Evolutionary conservation across 768 basidiomycete genomes (phyloP), one percentile per base, ranked within the genome.

Genomic region (Tricholoma saponaceum): DNA sequence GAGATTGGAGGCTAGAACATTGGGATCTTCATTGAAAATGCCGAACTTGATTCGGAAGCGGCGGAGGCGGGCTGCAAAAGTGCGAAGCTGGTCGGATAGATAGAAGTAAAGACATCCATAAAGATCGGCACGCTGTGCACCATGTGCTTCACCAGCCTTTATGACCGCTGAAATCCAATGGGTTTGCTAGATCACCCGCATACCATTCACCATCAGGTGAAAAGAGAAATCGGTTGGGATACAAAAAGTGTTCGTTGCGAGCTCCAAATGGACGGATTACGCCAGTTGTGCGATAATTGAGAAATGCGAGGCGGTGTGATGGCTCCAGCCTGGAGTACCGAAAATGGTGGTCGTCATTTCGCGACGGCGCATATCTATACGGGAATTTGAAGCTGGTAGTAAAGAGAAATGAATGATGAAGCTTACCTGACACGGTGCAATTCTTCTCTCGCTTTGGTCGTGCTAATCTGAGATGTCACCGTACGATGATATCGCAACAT

Each of bases 201-300:
- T 70, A 37, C 71, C 75, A 75, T 26, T 32, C 44, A 0, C 76
- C 74, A 10, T 70, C 33, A 2, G 58, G 58, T 3, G 71, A 69
- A 56, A 81, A 80, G 9, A 83, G 69, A 8, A 73, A 76, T 0
- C 61, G 52, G 49, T 83, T 83, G 0, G 76, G 70, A 0, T 49
- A 53, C 49, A 74, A 76, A 58, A 76, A 80, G 56, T 77, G 72
- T 0, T 71, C 70, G 30, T 71, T 72, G 8, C 65, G 30, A 2
- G 77, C 77, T 5, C 78, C 80, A 50, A 80, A 79, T 6, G 80
- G 81, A 16, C 80, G 68, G 14, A 82, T 39, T 14, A 81, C 60
- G 4, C 80, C 81, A 51, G 69, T 72, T 14, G 69, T 61, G 22
- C 73, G 73, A 59, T 68, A 80, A 30, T 74, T 64, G 32, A 73